These are phyloP conservation scores for Phytophthora pistaciae DNA, from an alignment of 352 stramenopile species.

Conservation along the genomic window DNA sequence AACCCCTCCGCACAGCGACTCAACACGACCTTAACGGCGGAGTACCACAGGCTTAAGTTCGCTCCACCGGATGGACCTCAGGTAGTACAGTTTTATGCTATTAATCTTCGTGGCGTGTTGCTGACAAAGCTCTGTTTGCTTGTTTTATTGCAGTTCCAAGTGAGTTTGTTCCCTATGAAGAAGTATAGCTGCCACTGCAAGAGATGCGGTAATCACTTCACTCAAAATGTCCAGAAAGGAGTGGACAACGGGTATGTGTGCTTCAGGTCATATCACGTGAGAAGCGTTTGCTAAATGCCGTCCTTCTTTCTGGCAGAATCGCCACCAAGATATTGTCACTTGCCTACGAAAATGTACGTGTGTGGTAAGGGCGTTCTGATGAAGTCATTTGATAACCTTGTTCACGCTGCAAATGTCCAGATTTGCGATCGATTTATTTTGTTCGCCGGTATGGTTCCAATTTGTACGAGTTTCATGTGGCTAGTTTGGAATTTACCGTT, in stretches of 20 bases:
- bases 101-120: background rate
- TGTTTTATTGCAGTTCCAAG: slow-evolving; percentile 65
- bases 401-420: slow-evolving; percentile 40
- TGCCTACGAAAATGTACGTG: slow-evolving; percentile 82
- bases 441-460: slow-evolving; percentile 61
- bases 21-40: slow-evolving; percentile 34
- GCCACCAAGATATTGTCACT: slow-evolving; percentile 89
- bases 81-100: slow-evolving; percentile 30
- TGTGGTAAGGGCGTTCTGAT: slow-evolving; percentile 1
- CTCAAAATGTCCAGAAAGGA: slow-evolving; percentile 85
- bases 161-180: slow-evolving; percentile 89
- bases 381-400: slow-evolving; percentile 8
- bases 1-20: slow-evolving; percentile 55
- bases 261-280: background rate
- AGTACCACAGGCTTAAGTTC: slow-evolving; percentile 80
- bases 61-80: slow-evolving; percentile 79
- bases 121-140: slow-evolving; percentile 8
- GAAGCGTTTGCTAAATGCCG: background rate
- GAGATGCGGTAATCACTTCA: slow-evolving; percentile 71
- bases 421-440: slow-evolving; percentile 87
- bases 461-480: background rate
- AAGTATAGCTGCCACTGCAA: slow-evolving; percentile 79
- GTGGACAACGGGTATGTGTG: slow-evolving; percentile 85
- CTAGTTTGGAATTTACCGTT: background rate
- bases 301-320: slow-evolving; percentile 51